phyloP scores from a whole-genome alignment of 1,284 basidiomycete species.

The Sanguinoderma infundibulare region DNA sequence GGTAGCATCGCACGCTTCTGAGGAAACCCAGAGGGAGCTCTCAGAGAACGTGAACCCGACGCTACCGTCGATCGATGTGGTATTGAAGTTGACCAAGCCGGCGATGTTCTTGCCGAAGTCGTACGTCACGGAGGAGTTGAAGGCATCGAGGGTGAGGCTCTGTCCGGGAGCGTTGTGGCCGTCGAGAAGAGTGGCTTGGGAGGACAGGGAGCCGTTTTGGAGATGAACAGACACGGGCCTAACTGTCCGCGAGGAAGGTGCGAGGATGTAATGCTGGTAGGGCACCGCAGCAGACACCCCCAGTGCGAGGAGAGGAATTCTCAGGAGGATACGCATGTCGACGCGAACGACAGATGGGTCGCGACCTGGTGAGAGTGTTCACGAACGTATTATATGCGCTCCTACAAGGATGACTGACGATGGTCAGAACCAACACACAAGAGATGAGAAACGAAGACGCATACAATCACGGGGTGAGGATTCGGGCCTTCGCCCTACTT shows the following conservation, averaged over 20 bases:
- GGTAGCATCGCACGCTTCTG: conserved; percentile 16
- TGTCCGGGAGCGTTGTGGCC: neutral
- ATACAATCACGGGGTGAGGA: neutral
- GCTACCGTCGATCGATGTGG: conserved; percentile 10
- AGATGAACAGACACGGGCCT: conserved; percentile 16
- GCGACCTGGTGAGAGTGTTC: neutral
- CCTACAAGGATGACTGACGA: neutral
- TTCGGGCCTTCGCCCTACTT: neutral
- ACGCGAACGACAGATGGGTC: neutral
- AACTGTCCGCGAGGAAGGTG: conserved; percentile 16
- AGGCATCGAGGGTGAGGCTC: conserved; percentile 2
- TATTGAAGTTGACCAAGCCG: conserved; percentile 19
- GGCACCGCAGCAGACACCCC: neutral
- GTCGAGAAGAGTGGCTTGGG: conserved; percentile 4
- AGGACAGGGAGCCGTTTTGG: conserved; percentile 9
- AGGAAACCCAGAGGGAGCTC: conserved; percentile 23
- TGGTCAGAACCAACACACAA: neutral
- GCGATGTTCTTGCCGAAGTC: conserved; percentile 26
- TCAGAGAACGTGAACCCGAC: conserved; percentile 22
- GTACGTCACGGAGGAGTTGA: conserved; percentile 21
- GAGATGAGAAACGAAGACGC: neutral
- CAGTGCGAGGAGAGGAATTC: neutral
- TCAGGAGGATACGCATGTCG: neutral
- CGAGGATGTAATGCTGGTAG: conserved; percentile 21
- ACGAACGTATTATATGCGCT: neutral